phyloP scores from a whole-genome alignment of 1,284 basidiomycete genomes.

The Chalciporus piperatoides region DNA sequence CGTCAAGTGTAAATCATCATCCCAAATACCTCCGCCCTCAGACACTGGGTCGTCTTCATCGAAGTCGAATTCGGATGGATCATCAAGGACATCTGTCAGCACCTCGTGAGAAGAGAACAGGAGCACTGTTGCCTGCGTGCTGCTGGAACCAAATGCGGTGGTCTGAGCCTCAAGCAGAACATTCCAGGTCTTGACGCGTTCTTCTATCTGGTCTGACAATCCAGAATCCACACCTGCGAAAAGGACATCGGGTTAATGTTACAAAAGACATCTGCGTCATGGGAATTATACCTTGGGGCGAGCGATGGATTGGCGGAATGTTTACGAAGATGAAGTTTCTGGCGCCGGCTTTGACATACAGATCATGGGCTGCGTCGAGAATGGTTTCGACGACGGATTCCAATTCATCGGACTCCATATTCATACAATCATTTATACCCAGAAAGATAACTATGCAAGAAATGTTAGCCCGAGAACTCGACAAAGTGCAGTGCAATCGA shows the following conservation, averaged over 20 bases:
- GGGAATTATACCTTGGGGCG: too few species aligned
- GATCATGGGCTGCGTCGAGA: constrained; percentile 22
- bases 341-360: constrained; percentile 43
- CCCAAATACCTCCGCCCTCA: constrained; percentile 35
- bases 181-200: constrained; percentile 33
- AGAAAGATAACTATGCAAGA: constrained; percentile 20
- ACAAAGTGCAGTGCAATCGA: too few species aligned
- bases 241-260: too few species aligned
- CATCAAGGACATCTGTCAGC: constrained; percentile 34
- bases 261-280: too few species aligned
- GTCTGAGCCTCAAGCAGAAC: constrained; percentile 19
- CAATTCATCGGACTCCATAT: constrained; percentile 15
- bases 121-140: constrained; percentile 21
- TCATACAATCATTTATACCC: constrained; percentile 30
- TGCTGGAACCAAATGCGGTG: constrained; percentile 22
- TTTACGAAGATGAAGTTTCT: constrained; percentile 64
- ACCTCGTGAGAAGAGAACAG: constrained; percentile 33
- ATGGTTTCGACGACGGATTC: constrained; percentile 22
- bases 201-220: neutral
- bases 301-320: constrained; percentile 52
- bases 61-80: constrained; percentile 32
- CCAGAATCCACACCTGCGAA: constrained; percentile 13
- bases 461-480: neutral
- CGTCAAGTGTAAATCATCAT: constrained; percentile 36
- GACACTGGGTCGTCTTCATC: constrained; percentile 23